Base-by-base conservation (phyloP, 495 filamentous ascomycete species). In the Podospora pseudoanserina region DNA sequence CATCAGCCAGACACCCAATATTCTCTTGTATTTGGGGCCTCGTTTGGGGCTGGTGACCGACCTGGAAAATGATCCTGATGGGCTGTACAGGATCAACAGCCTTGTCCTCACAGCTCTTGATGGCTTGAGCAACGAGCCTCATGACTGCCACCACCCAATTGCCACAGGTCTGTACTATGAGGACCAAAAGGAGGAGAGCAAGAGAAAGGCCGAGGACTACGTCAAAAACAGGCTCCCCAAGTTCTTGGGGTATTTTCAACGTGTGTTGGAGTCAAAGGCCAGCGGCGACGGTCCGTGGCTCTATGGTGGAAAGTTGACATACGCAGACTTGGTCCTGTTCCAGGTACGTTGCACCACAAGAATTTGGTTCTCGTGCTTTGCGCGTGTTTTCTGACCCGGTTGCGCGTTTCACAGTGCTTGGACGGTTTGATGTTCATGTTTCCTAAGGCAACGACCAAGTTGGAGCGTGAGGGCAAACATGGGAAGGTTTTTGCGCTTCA, bases 81-180 rank as follows among this genome's bases (percentile, higher is more conserved):
- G 72, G 2, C 44, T 80, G 49, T 87, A 86, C 56, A 80, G 79
- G 39, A 76, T 91, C 53, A 84, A 88, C 58, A 77, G 76, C 63
- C 77, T 90, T 6, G 82, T 81, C n/a, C 73, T 90, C 26, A 91
- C 89, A 60, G 87, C 88, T n/a, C 75, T 91, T 67, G 89, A 92
- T 68, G 81, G 83, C 0, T 67, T 90, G 66, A 82, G 81, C 68
- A 86, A 90, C 67, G 89, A 92, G 73, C 80, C 82, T 18, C 89
- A 92, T 70, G 87, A 91, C 68, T 83, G 81, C 57, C 89, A 92
- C 68, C 89, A 92, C 69, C 89, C 89, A 0, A 80, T 91, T 18
- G 80, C 84, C 0, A 68, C 73, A 0, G 70, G 70, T 4, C 70
- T 83, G 30, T 90, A 88, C 68, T 92, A 90, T 68, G 88, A 91